Evolutionary conservation across 1,284 basidiomycete species (phyloP), one percentile per base, ranked within the genome.

Genomic region (Microbotryum violaceum): DNA sequence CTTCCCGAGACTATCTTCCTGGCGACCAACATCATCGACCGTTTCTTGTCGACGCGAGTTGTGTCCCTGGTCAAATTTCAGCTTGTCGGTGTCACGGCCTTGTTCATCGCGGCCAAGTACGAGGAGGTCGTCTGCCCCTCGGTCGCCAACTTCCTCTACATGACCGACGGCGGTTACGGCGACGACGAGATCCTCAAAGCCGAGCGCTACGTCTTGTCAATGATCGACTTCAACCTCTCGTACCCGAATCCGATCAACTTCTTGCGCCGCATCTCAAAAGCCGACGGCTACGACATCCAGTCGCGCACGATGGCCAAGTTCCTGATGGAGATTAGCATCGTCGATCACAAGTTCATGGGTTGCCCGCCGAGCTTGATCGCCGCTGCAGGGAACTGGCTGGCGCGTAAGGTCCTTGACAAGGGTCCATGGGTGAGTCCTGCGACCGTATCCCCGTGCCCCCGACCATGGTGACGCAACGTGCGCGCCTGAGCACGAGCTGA

Each of bases 1-100:
- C 82, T 96, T 9, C 92, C 93, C 10, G 94, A 98, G 78, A 97
- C 94, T 0, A 84, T 98, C 55, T 97, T 94, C 79, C 84, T 98
- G 62, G 87, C 88, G 67, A 81, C 90, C 73, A 97, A 98, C 80
- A 86, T 97, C 73, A 88, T 97, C 72, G 96, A 98, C 77, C 90
- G 94, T 56, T 97, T 98, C 82, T 83, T 97, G 29, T 92, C 91
- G 3, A 80, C 84, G 2, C 88, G 92, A 8, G 85, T 89, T 53
- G 89, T 97, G 54, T 93, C 91, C 7, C 82, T 97, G 21, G 85
- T 86, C 70, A 96, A 97, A 75, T 83, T 97, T 48, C 94, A 97
- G 76, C 85, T 97, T 21, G 92, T 97, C 57, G 94, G 96, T 62
- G 82, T 97, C 63, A 91, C 92, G 6, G 89, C 89, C 71, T 83